Evolutionary conservation across 2,329 filamentous ascomycete species (phyloP).

Genomic region (Volutella citrinella): DNA sequence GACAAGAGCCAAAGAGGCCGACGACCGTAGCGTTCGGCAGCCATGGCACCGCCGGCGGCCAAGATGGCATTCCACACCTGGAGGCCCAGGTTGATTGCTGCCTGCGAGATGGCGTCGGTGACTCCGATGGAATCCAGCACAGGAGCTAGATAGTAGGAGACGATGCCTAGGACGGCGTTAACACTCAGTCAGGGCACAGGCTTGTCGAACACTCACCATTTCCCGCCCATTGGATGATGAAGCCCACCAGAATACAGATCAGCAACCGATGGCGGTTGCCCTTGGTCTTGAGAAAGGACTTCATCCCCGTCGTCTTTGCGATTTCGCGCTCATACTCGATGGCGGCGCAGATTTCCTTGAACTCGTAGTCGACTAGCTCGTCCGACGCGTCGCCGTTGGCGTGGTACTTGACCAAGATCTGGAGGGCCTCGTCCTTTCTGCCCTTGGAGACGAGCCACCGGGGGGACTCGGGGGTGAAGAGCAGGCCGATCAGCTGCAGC

Average conservation of each 20-base stretch:
- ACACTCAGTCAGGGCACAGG: no score
- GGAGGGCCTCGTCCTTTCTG: constrained; percentile 41
- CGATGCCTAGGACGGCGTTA: no score
- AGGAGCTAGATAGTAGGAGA: constrained; percentile 13
- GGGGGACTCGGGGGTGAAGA: constrained; percentile 38
- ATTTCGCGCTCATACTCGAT: constrained; percentile 39
- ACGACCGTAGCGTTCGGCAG: constrained; percentile 10
- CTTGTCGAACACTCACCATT: no score
- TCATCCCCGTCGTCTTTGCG: constrained; percentile 37
- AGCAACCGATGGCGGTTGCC: constrained; percentile 20
- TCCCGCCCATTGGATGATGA: constrained; percentile 19
- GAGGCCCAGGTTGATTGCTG: constrained; percentile 9
- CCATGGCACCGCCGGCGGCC: constrained; percentile 8
- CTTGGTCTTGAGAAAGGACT: constrained; percentile 36
- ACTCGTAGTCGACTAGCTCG: constrained; percentile 46
- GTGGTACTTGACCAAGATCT: constrained; percentile 47
- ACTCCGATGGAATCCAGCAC: constrained; percentile 11
- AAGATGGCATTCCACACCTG: constrained; percentile 12
- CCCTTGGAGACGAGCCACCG: constrained; percentile 31
- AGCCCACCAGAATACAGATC: constrained; percentile 15
- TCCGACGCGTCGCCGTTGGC: constrained; percentile 43
- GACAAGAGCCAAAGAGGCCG: constrained; percentile 9
- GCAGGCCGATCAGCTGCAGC: constrained; percentile 7
- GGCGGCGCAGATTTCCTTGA: constrained; percentile 47
- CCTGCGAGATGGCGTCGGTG: constrained; percentile 7